These are phyloP conservation scores for Solanum piurae DNA, from an alignment of 257 asterid species.

Conservation along the genomic window DNA sequence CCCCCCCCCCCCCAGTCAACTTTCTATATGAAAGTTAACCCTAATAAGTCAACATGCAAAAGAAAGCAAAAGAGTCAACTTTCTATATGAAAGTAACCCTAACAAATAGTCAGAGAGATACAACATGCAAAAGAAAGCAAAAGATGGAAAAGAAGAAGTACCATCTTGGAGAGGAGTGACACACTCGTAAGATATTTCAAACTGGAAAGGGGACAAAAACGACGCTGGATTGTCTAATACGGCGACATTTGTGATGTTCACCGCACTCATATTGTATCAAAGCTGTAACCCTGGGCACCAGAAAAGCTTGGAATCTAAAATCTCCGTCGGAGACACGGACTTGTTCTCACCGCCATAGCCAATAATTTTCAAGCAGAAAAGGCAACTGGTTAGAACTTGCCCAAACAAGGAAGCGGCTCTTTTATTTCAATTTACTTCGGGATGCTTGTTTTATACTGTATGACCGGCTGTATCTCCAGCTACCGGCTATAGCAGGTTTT, in stretches of 20 bases:
- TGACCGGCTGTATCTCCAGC: not conserved
- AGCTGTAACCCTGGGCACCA: not conserved
- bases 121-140: not conserved
- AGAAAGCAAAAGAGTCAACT: not conserved
- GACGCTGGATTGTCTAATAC: slow-evolving; percentile 95
- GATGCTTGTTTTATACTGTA: not conserved
- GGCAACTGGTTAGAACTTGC: not conserved
- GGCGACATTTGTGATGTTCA: slow-evolving; percentile 77
- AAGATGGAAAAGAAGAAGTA: slow-evolving; percentile 5
- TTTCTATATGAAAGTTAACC: not conserved
- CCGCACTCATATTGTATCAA: slow-evolving; percentile 62
- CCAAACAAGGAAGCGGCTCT: not conserved
- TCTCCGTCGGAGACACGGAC: slow-evolving; percentile 2
- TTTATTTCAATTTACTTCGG: not conserved
- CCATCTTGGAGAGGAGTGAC: slow-evolving; percentile 84
- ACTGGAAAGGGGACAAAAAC: slow-evolving; percentile 77
- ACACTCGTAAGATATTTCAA: slow-evolving; percentile 94
- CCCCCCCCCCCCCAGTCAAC: no score
- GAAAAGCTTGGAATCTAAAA: not conserved
- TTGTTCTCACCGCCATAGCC: not conserved
- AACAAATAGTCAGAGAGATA: not conserved
- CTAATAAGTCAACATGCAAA: not conserved
- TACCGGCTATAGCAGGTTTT: slow-evolving; percentile 12
- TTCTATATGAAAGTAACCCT: not conserved
- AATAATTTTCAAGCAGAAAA: not conserved